Evolutionary conservation across 257 asterid genomes (phyloP).

Genomic region (Fraxinus anomala): DNA sequence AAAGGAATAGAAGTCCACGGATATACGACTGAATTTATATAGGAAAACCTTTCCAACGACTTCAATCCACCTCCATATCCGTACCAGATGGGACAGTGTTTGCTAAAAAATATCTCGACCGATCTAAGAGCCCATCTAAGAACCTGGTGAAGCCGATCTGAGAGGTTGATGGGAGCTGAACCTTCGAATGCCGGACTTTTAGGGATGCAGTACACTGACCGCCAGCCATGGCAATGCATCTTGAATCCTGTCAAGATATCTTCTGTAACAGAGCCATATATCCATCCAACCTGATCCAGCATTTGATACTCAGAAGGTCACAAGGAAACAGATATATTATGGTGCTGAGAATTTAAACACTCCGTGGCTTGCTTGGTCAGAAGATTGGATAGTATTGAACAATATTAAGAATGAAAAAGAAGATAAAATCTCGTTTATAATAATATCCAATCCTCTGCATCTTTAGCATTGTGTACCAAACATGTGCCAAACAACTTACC

Average conservation of each 20-base stretch:
- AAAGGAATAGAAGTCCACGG: too few relatives aligned
- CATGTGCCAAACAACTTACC: conserved; percentile 25
- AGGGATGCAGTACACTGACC: too few relatives aligned
- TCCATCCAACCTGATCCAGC: conserved; percentile 51
- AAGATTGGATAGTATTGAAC: too few relatives aligned
- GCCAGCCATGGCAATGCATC: too few relatives aligned
- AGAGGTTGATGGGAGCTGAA: neutral
- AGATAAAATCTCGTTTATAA: too few relatives aligned
- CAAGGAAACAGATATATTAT: neutral
- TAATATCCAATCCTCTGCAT: neutral
- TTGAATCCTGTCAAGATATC: too few relatives aligned
- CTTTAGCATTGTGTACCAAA: neutral
- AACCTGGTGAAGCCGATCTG: conserved; percentile 63
- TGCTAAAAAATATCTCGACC: conserved; percentile 59
- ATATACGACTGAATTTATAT: too few relatives aligned
- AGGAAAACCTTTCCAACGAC: conserved; percentile 31
- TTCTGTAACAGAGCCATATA: conserved; percentile 26
- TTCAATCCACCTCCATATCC: conserved; percentile 63
- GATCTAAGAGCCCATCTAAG: conserved; percentile 65
- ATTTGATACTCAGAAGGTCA: neutral
- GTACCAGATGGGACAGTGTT: conserved; percentile 64
- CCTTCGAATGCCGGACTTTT: too few relatives aligned
- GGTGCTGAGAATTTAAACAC: neutral
- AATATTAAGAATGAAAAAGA: neutral
- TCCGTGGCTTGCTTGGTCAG: too few relatives aligned